Conservation (phyloP, 805 yeast genomes). For the Spathaspora boniae region DNA sequence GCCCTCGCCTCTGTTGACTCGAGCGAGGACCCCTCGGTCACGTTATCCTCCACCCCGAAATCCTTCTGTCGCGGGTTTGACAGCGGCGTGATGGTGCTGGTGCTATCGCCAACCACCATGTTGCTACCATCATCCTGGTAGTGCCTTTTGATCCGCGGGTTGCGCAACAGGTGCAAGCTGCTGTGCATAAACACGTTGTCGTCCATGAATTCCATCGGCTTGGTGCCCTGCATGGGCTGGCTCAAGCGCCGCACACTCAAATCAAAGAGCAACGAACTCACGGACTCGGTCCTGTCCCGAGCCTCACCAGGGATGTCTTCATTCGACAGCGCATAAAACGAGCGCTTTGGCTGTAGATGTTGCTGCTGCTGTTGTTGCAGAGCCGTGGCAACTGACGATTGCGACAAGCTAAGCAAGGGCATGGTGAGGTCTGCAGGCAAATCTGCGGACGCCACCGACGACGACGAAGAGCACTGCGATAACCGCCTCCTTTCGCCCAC, state of each 20-base stretch:
- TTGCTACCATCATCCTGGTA: conserved; percentile 14
- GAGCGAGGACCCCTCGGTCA: neutral
- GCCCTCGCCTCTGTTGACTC: neutral
- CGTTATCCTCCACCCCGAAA: conserved; percentile 13
- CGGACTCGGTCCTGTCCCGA: conserved; percentile 20
- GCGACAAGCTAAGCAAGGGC: conserved; percentile 27
- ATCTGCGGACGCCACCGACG: conserved; percentile 16
- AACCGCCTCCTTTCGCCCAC: conserved; percentile 2
- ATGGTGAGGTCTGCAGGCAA: conserved; percentile 26
- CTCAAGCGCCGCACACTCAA: conserved; percentile 4
- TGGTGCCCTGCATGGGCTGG: conserved; percentile 8
- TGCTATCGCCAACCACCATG: conserved; percentile 4
- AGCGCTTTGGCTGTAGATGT: too few species aligned
- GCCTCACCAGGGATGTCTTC: too few species aligned
- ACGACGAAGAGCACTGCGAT: conserved; percentile 20
- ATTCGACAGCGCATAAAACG: too few species aligned
- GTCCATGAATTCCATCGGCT: conserved; percentile 22
- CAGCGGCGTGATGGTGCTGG: neutral
- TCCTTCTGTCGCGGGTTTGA: conserved; percentile 12
- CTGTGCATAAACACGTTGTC: conserved; percentile 15
- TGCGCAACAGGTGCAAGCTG: conserved; percentile 19
- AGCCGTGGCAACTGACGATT: conserved; percentile 18
- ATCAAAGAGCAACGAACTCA: conserved; percentile 22
- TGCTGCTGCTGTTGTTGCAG: conserved; percentile 2
- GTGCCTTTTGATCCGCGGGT: conserved; percentile 27